phyloP scores from a whole-genome alignment of 2,329 filamentous ascomycete species.

The Sporothrix curviconia region DNA sequence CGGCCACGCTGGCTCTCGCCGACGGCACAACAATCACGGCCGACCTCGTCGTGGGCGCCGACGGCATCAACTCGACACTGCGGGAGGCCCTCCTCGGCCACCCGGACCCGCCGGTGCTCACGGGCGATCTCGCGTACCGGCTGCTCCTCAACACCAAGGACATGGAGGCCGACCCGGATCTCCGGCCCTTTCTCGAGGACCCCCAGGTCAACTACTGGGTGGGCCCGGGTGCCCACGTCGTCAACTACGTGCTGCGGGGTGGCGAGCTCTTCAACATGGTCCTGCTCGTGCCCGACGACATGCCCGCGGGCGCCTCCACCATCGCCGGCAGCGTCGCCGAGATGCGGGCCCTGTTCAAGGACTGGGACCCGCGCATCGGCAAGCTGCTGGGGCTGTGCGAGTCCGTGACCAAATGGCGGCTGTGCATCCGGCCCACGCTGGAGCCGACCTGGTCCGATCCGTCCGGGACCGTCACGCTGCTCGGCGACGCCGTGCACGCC shows the following conservation, averaged over 20 bases:
- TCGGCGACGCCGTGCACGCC: conserved; percentile 14
- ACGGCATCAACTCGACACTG: conserved; percentile 31
- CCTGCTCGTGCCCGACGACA: conserved; percentile 23
- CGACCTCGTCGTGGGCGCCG: conserved; percentile 33
- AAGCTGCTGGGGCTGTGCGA: conserved; percentile 32
- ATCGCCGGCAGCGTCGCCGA: conserved; percentile 28
- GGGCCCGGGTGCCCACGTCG: conserved; percentile 29
- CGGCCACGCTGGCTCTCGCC: conserved; percentile 20
- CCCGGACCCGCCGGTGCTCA: conserved; percentile 23
- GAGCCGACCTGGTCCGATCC: conserved; percentile 36
- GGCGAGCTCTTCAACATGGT: conserved; percentile 31
- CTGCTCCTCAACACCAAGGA: conserved; percentile 26
- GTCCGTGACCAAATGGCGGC: conserved; percentile 40
- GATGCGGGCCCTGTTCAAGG: conserved; percentile 28
- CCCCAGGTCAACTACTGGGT: conserved; percentile 29
- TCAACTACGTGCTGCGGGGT: conserved; percentile 28
- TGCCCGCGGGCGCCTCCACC: conserved; percentile 22
- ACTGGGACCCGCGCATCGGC: conserved; percentile 31
- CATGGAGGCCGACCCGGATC: conserved; percentile 25
- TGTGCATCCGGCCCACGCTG: conserved; percentile 36
- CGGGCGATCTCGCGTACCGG: conserved; percentile 32
- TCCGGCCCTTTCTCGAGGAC: conserved; percentile 24
- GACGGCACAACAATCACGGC: conserved; percentile 28
- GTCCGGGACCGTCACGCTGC: conserved; percentile 4
- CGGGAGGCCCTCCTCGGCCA: conserved; percentile 15